Percentiles rank a stretch among this genome's conserved stretches.
phyloP scores from a whole-genome alignment of 2,329 filamentous ascomycete genomes.

The Sclerotinia spermophila region DNA sequence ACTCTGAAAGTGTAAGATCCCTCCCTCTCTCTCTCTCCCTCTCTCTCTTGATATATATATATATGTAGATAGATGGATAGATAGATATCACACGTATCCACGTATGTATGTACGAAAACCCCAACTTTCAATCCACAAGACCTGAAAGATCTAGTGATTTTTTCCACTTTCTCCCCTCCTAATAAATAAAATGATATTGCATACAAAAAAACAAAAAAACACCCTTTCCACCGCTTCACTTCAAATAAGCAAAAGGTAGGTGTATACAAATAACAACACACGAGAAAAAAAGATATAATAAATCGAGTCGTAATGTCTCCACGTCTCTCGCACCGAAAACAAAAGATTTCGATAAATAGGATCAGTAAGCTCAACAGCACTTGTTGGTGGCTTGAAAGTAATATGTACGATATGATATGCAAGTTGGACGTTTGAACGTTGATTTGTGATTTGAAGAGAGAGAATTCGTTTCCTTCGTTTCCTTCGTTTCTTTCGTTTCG shows the following conservation, averaged over 20 bases:
- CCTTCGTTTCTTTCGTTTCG: no score
- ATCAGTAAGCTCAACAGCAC: conserved; percentile 18
- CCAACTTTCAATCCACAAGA: neutral
- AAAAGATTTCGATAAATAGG: neutral
- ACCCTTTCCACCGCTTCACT: neutral
- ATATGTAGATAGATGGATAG: neutral
- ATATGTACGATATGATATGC: neutral
- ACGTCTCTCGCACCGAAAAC: neutral
- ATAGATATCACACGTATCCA: neutral
- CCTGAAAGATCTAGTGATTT: neutral
- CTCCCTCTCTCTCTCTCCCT: neutral
- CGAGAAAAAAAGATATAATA: neutral
- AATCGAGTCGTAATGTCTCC: neutral
- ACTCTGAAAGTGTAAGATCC: neutral
- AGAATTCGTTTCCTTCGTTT: neutral
- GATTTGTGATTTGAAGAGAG: neutral
- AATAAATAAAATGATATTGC: neutral
- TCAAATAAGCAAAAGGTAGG: neutral
- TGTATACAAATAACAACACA: neutral
- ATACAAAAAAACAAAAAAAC: neutral
- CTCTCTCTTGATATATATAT: neutral
- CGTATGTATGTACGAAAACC: neutral
- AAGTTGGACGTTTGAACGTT: conserved; percentile 9
- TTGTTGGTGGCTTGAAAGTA: conserved; percentile 16
- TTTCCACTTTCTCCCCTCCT: neutral